Base-by-base conservation (phyloP, 1,284 basidiomycete species). In the Neotropicomus parvogracilis region DNA sequence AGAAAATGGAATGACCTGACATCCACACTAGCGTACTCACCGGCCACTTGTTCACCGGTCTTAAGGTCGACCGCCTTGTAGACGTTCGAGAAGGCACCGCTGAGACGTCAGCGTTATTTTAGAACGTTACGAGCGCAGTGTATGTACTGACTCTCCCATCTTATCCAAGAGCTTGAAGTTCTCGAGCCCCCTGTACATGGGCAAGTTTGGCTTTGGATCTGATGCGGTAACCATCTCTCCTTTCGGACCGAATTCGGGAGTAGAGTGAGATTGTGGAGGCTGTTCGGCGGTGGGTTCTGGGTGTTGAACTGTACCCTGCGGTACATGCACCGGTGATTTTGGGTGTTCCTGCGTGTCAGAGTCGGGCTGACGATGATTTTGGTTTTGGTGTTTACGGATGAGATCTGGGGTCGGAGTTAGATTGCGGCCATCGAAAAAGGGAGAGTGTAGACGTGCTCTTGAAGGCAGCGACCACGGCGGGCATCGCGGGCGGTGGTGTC, bases 41-140 rank as follows among this genome's bases (percentile, higher is more conserved):
- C 83, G 55, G 97, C 97, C 29, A 97, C 91, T 69, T 89, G 90
- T 65, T 84, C 76, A 16, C 86, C 83, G 14, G 86, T 85, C 46
- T 78, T 73, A 48, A 83, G 72, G 69, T 97, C 90, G 46, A 89
- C 62, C 3, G 94, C 97, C 68, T 92, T 93, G 80, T 97, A 99
- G 3, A 99, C 97, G 64, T 97, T 93, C 11, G 95, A 98, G 69
- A 99, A 99, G 32, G 97, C 97, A 54, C 97, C 97, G 60, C 90
- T 91, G 53, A 10, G 33, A 57, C 9, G 38, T 45, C 13, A 16
- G 29, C 20, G 48, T 48, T 20, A 52, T 35, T 46, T 54, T 44
- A 39, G 40, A 37, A 49, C 35, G 10, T 26, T 12, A 12, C n/a
- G 16, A 20, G 24, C 27, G 16, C 19, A n/a, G 20, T 32, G 11